These are phyloP conservation scores for Blepharisma japonicum DNA, from an alignment of 73 alveolate genomes.

Conservation along the genomic window DNA sequence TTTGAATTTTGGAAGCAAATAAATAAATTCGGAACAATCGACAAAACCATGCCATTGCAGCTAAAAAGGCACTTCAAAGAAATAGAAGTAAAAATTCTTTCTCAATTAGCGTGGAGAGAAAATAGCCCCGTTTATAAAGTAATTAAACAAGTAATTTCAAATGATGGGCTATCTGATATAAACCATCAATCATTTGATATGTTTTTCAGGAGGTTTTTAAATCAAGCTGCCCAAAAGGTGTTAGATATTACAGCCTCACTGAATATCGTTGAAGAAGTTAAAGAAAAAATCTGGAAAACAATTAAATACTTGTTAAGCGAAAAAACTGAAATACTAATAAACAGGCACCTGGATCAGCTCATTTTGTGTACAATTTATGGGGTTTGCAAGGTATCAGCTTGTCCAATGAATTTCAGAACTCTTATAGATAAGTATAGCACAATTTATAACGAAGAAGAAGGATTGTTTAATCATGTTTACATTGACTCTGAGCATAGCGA, in stretches of 20 bases:
- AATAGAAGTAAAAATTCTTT: conserved; percentile 54
- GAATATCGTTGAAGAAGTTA: conserved; percentile 37
- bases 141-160: neutral
- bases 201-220: conserved; percentile 53
- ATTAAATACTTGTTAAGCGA: conserved; percentile 43
- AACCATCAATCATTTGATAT: conserved; percentile 38
- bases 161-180: neutral
- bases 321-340: conserved; percentile 45
- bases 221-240: conserved; percentile 46
- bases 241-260: conserved; percentile 34
- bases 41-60: conserved; percentile 58
- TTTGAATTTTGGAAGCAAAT: conserved; percentile 63
- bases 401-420: neutral
- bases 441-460: conserved; percentile 38
- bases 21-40: conserved; percentile 59
- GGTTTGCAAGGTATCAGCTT: conserved; percentile 51
- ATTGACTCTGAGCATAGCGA: conserved; percentile 24
- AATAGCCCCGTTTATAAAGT: conserved; percentile 48
- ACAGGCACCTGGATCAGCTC: conserved; percentile 58
- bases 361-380: conserved; percentile 63
- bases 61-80: conserved; percentile 60
- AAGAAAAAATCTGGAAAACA: conserved; percentile 54
- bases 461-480: conserved; percentile 37
- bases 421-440: conserved; percentile 33
- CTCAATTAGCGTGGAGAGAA: conserved; percentile 58